These are phyloP conservation scores for Ophiostoma himal-ulmi DNA, from an alignment of 2,329 filamentous ascomycete species.

Conservation along the genomic window DNA sequence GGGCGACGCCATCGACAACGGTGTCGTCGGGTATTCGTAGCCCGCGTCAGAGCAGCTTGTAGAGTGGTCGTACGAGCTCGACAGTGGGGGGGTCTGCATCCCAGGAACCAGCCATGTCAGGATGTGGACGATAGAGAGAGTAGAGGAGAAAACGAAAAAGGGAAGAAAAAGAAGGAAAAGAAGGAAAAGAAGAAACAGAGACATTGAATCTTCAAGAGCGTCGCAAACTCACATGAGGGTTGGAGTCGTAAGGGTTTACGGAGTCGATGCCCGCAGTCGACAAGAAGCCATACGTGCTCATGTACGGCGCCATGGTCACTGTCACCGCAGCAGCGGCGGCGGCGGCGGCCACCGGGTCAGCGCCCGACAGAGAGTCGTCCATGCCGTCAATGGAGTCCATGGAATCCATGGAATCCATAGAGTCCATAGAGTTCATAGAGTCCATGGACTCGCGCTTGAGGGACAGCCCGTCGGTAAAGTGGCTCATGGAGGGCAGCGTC, in stretches of 20 bases:
- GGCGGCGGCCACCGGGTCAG: constrained; percentile 2
- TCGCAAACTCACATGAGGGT: constrained; percentile 67
- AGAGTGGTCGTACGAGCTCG: constrained; percentile 66
- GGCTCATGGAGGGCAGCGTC: constrained; percentile 58
- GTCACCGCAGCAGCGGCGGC: constrained; percentile 31
- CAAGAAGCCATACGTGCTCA: constrained; percentile 59
- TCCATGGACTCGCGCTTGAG: constrained; percentile 58
- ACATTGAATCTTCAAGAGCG: constrained; percentile 28
- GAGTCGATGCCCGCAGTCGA: constrained; percentile 56
- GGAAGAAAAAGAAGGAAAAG: neutral
- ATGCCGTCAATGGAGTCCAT: neutral
- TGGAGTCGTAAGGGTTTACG: constrained; percentile 58
- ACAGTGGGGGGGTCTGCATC: constrained; percentile 66
- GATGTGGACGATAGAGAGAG: constrained; percentile 3
- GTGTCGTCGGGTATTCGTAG: constrained; percentile 63
- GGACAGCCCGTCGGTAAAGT: constrained; percentile 56
- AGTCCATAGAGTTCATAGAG: constrained; percentile 33
- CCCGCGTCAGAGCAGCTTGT: constrained; percentile 53
- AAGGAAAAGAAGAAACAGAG: constrained; percentile 17
- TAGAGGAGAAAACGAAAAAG: neutral
- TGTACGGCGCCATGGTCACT: constrained; percentile 57
- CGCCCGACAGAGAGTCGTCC: neutral
- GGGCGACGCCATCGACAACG: constrained; percentile 70
- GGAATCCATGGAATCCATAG: constrained; percentile 26
- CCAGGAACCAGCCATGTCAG: constrained; percentile 11